Conservation (phyloP, 2,329 filamentous ascomycete genomes). For the Fusarium foetens region DNA sequence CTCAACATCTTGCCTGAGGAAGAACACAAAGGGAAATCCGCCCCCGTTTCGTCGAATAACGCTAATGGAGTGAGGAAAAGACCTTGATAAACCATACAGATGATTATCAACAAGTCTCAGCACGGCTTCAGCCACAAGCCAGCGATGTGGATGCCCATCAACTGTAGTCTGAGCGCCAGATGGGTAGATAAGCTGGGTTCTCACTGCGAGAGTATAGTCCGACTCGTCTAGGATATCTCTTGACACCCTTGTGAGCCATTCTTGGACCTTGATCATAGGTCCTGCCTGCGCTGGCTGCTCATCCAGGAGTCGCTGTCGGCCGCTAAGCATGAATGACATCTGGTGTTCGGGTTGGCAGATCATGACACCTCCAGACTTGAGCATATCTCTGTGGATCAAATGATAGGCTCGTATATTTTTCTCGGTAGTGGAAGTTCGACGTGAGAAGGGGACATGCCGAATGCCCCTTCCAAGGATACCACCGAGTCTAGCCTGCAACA, state of each 20-base stretch:
- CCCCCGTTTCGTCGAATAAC: constrained; percentile 49
- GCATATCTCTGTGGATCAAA: constrained; percentile 53
- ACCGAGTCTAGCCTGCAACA: constrained; percentile 65
- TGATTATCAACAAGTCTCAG: constrained; percentile 56
- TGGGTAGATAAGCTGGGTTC: constrained; percentile 68
- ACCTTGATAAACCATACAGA: constrained; percentile 47
- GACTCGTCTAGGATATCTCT: constrained; percentile 75
- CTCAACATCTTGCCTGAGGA: constrained; percentile 62
- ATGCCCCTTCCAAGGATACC: constrained; percentile 64
- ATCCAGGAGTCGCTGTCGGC: constrained; percentile 66
- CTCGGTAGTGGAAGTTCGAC: constrained; percentile 52
- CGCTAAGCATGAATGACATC: constrained; percentile 72
- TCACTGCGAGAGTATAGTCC: constrained; percentile 64
- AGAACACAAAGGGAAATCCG: constrained; percentile 61
- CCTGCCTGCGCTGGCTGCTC: constrained; percentile 54
- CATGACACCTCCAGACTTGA: constrained; percentile 61
- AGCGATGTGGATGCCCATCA: constrained; percentile 65
- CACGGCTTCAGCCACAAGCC: constrained; percentile 57
- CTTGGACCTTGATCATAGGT: constrained; percentile 62
- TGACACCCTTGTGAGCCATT: constrained; percentile 59
- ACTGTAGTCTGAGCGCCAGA: constrained; percentile 61
- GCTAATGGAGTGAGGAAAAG: constrained; percentile 47
- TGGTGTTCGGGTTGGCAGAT: constrained; percentile 71
- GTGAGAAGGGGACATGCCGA: constrained; percentile 67
- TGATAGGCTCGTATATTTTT: constrained; percentile 47